phyloP scores from a whole-genome alignment of 352 stramenopile species.

The Phytophthora quininea region DNA sequence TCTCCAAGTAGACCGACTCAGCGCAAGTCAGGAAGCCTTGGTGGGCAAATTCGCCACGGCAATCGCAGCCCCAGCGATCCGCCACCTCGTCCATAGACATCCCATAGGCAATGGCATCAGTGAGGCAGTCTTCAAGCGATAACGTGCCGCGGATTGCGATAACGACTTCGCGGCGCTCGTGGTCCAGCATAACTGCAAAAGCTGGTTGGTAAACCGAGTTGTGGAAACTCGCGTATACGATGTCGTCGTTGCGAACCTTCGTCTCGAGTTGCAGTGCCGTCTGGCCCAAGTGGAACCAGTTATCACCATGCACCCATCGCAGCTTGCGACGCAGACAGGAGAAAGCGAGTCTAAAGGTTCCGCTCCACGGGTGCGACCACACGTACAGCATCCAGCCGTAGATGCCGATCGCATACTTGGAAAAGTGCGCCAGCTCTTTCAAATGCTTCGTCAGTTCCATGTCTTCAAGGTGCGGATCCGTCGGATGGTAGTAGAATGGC shows the following conservation, averaged over 20 bases:
- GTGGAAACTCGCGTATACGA: slow-evolving; percentile 82
- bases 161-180: slow-evolving; percentile 73
- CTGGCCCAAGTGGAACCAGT: slow-evolving; percentile 83
- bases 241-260: slow-evolving; percentile 60
- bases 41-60: slow-evolving; percentile 73
- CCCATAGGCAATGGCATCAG: slow-evolving; percentile 85
- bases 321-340: slow-evolving; percentile 69
- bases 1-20: slow-evolving; percentile 74
- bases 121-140: slow-evolving; percentile 88
- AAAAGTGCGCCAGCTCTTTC: slow-evolving; percentile 80
- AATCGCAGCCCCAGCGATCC: slow-evolving; percentile 72
- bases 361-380: slow-evolving; percentile 89
- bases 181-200: slow-evolving; percentile 84
- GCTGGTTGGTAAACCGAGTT: slow-evolving; percentile 85
- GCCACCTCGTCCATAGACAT: slow-evolving; percentile 75
- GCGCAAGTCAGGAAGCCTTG: slow-evolving; percentile 85
- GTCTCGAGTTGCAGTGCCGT: slow-evolving; percentile 85
- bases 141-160: slow-evolving; percentile 85
- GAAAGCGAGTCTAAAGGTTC: slow-evolving; percentile 75
- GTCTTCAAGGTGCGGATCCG: slow-evolving; percentile 46
- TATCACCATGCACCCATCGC: slow-evolving; percentile 83
- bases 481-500: slow-evolving; percentile 47
- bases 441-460: slow-evolving; percentile 52
- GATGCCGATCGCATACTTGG: slow-evolving; percentile 86
- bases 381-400: slow-evolving; percentile 92